phyloP scores from a whole-genome alignment of 306 rosid species.

The Prosopis cineraria region DNA sequence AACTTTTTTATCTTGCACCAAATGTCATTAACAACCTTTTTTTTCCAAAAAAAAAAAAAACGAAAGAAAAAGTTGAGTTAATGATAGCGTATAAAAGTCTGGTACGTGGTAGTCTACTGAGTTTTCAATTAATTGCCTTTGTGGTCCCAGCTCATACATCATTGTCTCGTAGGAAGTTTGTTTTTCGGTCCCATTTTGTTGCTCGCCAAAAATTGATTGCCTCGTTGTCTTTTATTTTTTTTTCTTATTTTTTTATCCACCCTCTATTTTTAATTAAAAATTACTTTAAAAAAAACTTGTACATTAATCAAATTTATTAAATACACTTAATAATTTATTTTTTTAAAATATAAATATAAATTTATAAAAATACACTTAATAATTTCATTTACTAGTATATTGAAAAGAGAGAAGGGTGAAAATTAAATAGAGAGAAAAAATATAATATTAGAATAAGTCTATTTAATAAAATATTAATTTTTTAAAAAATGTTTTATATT shows the following conservation, averaged over 20 bases:
- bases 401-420: too few species aligned
- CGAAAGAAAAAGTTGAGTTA: background rate
- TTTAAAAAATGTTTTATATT: too few species aligned
- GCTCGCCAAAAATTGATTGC: conserved; percentile 5
- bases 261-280: too few species aligned
- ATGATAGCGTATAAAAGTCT: conserved; percentile 3
- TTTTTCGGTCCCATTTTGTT: background rate
- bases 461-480: too few species aligned
- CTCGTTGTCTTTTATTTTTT: background rate
- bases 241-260: background rate
- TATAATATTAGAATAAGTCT: too few species aligned
- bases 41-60: background rate
- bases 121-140: conserved; percentile 24
- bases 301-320: too few species aligned
- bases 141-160: conserved; percentile 1
- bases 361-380: too few species aligned
- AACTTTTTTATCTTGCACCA: background rate
- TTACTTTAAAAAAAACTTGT: too few species aligned
- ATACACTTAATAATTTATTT: too few species aligned
- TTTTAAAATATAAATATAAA: too few species aligned
- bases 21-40: background rate
- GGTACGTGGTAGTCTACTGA: conserved; percentile 1
- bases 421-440: too few species aligned
- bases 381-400: too few species aligned
- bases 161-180: conserved; percentile 3